phyloP scores from a whole-genome alignment of 2,329 filamentous ascomycete species.

The Rutstroemia sp. region DNA sequence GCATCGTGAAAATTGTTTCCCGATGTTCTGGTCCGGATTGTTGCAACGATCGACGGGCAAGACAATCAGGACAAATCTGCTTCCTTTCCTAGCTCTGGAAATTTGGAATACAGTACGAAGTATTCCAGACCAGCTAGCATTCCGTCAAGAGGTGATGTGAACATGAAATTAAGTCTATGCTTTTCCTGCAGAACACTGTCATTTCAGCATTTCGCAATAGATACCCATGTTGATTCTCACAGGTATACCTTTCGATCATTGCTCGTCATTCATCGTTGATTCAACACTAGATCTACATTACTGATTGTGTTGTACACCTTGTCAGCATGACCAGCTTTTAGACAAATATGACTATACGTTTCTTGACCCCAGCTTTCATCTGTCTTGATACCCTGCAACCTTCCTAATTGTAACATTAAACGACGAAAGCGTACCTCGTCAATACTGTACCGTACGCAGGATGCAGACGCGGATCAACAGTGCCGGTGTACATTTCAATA shows the following conservation, averaged over 20 bases:
- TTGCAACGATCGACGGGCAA: too few species aligned
- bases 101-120: too few species aligned
- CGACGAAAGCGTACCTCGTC: constrained; percentile 1
- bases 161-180: neutral
- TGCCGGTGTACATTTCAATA: neutral
- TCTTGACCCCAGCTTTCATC: neutral
- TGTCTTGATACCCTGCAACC: neutral
- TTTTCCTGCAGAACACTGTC: constrained; percentile 8
- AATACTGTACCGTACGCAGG: too few species aligned
- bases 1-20: too few species aligned
- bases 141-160: neutral
- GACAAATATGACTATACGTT: neutral
- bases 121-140: too few species aligned
- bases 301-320: neutral
- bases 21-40: too few species aligned
- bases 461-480: neutral
- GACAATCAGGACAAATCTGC: too few species aligned
- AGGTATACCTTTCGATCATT: neutral
- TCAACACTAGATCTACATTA: neutral
- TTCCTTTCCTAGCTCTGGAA: too few species aligned
- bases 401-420: constrained; percentile 7
- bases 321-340: neutral
- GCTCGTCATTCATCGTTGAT: neutral
- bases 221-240: constrained; percentile 1
- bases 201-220: constrained; percentile 5